Evolutionary conservation across 1,284 basidiomycete species (phyloP).

Genomic region (Pseudozyma thailandica): DNA sequence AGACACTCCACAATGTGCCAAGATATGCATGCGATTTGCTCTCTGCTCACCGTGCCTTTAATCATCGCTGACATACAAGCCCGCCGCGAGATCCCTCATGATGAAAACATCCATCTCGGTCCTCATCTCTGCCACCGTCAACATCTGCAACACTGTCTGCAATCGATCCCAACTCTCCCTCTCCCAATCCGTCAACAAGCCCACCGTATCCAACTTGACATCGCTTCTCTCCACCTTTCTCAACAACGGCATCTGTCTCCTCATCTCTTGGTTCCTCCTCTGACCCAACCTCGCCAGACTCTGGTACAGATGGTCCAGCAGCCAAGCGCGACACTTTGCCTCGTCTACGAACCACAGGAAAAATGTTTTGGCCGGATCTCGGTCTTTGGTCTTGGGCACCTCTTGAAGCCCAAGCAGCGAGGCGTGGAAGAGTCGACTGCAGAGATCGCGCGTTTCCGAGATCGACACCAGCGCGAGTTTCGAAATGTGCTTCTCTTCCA

Average conservation of each 20-base stretch:
- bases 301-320: conserved; percentile 64
- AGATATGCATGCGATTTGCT: too few relatives aligned
- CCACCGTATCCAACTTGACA: conserved; percentile 56
- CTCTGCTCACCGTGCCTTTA: not conserved
- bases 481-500: conserved; percentile 94
- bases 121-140: conserved; percentile 56
- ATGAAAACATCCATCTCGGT: conserved; percentile 55
- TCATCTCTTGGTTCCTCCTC: conserved; percentile 57
- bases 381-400: conserved; percentile 64
- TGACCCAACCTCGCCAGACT: conserved; percentile 52
- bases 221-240: conserved; percentile 62
- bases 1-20: too few relatives aligned
- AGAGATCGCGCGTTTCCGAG: conserved; percentile 83
- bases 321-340: conserved; percentile 58
- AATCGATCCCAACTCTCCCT: conserved; percentile 45
- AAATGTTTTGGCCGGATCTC: conserved; percentile 63
- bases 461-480: conserved; percentile 91
- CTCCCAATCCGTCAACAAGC: conserved; percentile 57
- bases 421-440: conserved; percentile 75
- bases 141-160: conserved; percentile 33
- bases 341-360: conserved; percentile 67
- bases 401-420: conserved; percentile 64
- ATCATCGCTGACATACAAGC: conserved; percentile 23
- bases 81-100: conserved; percentile 44
- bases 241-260: conserved; percentile 45